These are phyloP conservation scores for Schwanniomyces occidentalis DNA, from an alignment of 805 yeast species.

Conservation along the genomic window DNA sequence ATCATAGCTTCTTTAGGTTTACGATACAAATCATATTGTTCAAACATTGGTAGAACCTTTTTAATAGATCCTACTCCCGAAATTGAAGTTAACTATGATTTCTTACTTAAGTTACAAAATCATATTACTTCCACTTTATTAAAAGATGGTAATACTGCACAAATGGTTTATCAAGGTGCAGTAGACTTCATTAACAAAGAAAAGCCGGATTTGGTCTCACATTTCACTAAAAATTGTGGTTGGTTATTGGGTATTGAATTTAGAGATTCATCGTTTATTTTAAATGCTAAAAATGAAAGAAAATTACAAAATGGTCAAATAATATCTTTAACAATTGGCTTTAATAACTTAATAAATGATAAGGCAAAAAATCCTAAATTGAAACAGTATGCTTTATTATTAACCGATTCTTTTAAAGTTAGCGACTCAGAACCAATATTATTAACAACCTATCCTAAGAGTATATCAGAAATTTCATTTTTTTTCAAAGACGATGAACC, in stretches of 20 bases:
- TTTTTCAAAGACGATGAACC: conserved; percentile 71
- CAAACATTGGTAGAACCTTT: conserved; percentile 84
- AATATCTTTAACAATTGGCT: conserved; percentile 75
- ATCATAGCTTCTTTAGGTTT: conserved; percentile 83
- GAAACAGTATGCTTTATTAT: conserved; percentile 65
- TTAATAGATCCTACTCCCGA: conserved; percentile 84
- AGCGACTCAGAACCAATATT: conserved; percentile 60
- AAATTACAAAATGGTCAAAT: conserved; percentile 69
- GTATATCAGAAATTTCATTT: conserved; percentile 74
- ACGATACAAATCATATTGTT: conserved; percentile 85
- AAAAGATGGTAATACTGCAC: conserved; percentile 69
- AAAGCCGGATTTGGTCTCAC: conserved; percentile 62
- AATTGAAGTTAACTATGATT: conserved; percentile 77
- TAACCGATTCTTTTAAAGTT: conserved; percentile 80
- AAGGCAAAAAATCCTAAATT: conserved; percentile 47
- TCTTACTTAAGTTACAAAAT: conserved; percentile 67
- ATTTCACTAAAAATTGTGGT: conserved; percentile 79
- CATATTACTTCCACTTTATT: conserved; percentile 55
- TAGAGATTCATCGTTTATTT: conserved; percentile 72
- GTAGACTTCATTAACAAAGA: conserved; percentile 53
- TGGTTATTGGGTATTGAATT: conserved; percentile 89
- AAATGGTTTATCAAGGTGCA: conserved; percentile 64
- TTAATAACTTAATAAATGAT: conserved; percentile 57
- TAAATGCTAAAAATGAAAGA: conserved; percentile 73
- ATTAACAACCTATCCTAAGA: conserved; percentile 73